These are phyloP conservation scores for Gossypium turneri DNA, from an alignment of 345 rosid genomes.

Conservation along the genomic window DNA sequence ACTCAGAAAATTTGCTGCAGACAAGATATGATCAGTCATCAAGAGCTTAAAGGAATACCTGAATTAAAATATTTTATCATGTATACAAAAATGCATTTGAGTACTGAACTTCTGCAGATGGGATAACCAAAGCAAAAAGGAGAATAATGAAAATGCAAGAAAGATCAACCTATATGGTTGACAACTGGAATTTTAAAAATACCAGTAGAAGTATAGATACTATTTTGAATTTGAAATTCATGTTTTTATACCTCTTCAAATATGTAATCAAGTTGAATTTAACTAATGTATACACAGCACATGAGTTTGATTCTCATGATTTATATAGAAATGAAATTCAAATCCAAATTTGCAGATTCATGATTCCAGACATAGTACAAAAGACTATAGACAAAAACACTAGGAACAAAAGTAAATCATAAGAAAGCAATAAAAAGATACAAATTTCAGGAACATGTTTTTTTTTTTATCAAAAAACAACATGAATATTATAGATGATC, in stretches of 20 bases:
- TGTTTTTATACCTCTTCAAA: background rate
- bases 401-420: background rate
- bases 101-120: conserved; percentile 4
- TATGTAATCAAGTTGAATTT: too few species aligned
- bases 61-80: background rate
- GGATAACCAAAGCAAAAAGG: background rate
- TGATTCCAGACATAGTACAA: background rate
- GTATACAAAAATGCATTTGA: background rate
- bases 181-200: background rate
- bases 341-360: background rate
- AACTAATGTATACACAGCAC: background rate
- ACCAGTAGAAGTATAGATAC: background rate
- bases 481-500: too few species aligned
- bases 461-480: too few species aligned
- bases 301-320: background rate
- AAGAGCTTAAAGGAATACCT: background rate
- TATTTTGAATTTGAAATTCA: background rate
- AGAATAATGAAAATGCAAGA: background rate
- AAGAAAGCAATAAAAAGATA: background rate
- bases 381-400: background rate
- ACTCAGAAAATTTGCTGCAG: background rate
- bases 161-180: background rate
- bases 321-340: background rate
- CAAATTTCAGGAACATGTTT: background rate
- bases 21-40: background rate